These are phyloP conservation scores for Globisporangium takayamanum DNA, from an alignment of 352 stramenopile genomes.

Conservation along the genomic window DNA sequence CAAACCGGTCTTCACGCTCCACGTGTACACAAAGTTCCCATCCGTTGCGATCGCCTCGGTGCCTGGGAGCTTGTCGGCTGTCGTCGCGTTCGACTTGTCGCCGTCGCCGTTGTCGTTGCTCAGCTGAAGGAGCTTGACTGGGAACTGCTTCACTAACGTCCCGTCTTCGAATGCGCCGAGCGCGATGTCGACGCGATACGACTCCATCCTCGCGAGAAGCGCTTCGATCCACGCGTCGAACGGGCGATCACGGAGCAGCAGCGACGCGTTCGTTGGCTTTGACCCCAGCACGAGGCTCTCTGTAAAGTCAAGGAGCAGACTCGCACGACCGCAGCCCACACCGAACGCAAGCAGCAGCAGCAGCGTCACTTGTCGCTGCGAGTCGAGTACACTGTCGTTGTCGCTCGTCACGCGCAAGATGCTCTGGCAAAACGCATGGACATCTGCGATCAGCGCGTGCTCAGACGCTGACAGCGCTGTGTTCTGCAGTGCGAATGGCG, in stretches of 20 bases:
- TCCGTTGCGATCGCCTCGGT: conserved; percentile 42
- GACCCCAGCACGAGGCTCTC: conserved; percentile 16
- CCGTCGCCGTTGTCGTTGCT: background rate
- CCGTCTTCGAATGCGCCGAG: conserved; percentile 44
- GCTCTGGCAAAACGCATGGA: conserved; percentile 40
- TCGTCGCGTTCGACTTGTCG: background rate
- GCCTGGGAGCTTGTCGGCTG: conserved; percentile 11
- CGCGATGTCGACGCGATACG: conserved; percentile 46
- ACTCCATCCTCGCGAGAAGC: conserved; percentile 39
- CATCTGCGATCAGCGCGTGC: conserved; percentile 34
- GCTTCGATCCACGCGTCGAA: conserved; percentile 34
- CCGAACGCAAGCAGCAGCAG: conserved; percentile 50
- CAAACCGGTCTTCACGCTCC: conserved; percentile 35
- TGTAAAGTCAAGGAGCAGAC: conserved; percentile 49
- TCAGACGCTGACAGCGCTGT: conserved; percentile 18
- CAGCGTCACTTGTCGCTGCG: conserved; percentile 30
- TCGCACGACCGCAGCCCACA: conserved; percentile 43
- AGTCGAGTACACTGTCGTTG: background rate
- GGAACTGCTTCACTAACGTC: conserved; percentile 35
- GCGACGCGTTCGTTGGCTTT: background rate
- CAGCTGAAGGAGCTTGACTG: conserved; percentile 33
- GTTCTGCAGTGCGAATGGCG: conserved; percentile 39
- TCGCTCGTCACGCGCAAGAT: conserved; percentile 20
- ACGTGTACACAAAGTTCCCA: conserved; percentile 63
- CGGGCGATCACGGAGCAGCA: conserved; percentile 15